Evolutionary conservation across 345 rosid species (phyloP).

Genomic region (Brassica rapa): DNA sequence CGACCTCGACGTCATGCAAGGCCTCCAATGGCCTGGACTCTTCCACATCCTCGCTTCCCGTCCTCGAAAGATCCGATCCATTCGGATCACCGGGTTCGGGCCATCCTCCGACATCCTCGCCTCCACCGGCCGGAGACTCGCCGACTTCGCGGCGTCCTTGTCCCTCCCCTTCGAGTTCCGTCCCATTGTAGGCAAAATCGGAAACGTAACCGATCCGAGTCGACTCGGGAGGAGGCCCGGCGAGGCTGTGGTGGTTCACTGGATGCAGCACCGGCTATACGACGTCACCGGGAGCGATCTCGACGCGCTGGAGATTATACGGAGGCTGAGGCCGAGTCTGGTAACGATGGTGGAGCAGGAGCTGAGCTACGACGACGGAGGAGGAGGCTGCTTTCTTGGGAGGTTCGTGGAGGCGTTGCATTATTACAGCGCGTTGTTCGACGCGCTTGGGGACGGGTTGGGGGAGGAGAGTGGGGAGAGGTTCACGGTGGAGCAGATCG

Average conservation of each 20-base stretch:
- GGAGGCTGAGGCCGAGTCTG: constrained; percentile 65
- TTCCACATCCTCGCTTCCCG: constrained; percentile 95
- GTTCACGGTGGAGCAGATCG: constrained; percentile 86
- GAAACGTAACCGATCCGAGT: constrained; percentile 51
- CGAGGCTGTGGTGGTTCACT: constrained; percentile 85
- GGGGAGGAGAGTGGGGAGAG: constrained; percentile 69
- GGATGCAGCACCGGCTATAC: constrained; percentile 95
- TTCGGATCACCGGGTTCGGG: constrained; percentile 88
- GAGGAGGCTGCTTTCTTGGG: constrained; percentile 55
- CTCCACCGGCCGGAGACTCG: constrained; percentile 79
- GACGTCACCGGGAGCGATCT: constrained; percentile 79
- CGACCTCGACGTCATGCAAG: constrained; percentile 96
- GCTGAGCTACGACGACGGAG: constrained; percentile 59
- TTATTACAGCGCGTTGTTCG: constrained; percentile 94
- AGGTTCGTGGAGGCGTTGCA: constrained; percentile 94
- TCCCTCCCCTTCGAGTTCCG: constrained; percentile 83
- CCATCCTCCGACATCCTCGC: constrained; percentile 75
- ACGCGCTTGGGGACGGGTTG: constrained; percentile 84
- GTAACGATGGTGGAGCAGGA: constrained; percentile 90
- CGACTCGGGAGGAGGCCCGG: constrained; percentile 61
- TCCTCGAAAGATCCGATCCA: constrained; percentile 67
- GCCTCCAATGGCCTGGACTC: constrained; percentile 98
- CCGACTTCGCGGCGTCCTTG: constrained; percentile 76
- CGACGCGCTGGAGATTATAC: constrained; percentile 56
- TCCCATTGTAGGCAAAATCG: constrained; percentile 80